Conservation (phyloP, 179 eudicot species). For the Beta macrorhiza region DNA sequence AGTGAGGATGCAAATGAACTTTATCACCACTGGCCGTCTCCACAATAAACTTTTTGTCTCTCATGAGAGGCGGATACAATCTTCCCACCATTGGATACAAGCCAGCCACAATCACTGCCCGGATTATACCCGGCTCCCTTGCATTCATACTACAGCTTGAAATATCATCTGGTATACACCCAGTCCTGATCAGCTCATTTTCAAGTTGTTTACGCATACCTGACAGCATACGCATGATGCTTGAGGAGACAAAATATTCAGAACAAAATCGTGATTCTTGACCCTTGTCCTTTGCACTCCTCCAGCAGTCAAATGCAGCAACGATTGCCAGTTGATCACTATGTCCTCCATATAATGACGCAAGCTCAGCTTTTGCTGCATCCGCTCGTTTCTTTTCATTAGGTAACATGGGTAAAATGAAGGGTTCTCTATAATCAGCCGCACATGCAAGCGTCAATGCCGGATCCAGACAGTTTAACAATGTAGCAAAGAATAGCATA, state of each 20-base stretch:
- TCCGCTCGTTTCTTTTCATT: constrained; percentile 61
- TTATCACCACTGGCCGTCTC: constrained; percentile 65
- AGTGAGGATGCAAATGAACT: constrained; percentile 57
- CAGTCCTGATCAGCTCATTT: constrained; percentile 52
- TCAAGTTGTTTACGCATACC: constrained; percentile 81
- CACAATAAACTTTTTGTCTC: constrained; percentile 38
- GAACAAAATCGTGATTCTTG: constrained; percentile 70
- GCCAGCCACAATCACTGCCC: constrained; percentile 80
- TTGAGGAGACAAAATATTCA: constrained; percentile 57
- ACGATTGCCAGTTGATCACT: constrained; percentile 88
- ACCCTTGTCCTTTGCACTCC: constrained; percentile 58
- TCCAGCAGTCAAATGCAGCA: constrained; percentile 98
- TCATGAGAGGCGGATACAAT: constrained; percentile 37
- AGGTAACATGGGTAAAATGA: constrained; percentile 84
- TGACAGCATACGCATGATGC: constrained; percentile 70
- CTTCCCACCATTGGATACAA: constrained; percentile 91
- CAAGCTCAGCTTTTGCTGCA: constrained; percentile 70
- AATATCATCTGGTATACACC: constrained; percentile 60
- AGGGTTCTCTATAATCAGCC: constrained; percentile 74
- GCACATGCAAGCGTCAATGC: constrained; percentile 98
- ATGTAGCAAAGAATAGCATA: constrained; percentile 80
- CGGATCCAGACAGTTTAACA: constrained; percentile 87
- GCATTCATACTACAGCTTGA: constrained; percentile 64
- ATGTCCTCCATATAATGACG: constrained; percentile 71
- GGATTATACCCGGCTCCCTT: constrained; percentile 64